Conservation (phyloP, 1,284 basidiomycete genomes). For the Cerioporus squamosus region DNA sequence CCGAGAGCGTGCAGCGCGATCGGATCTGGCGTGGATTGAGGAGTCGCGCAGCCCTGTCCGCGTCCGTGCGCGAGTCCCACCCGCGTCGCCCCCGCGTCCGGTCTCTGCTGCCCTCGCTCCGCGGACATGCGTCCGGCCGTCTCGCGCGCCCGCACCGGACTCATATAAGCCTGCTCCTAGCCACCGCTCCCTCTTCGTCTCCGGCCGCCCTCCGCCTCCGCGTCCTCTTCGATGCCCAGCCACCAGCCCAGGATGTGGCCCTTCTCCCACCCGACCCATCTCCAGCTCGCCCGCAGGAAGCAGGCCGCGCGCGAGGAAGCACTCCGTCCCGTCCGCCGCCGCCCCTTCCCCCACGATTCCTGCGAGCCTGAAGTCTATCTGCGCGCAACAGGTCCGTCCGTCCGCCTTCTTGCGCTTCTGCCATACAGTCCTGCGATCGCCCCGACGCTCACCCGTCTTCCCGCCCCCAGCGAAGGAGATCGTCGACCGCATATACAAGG, state of each 20-base stretch:
- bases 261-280: constrained; percentile 40
- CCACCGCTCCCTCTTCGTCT: neutral
- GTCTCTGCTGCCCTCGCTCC: constrained; percentile 19
- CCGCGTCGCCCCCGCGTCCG: no score
- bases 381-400: constrained; percentile 31
- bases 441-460: constrained; percentile 5
- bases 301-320: constrained; percentile 37
- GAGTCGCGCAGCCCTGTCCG: neutral
- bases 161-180: constrained; percentile 7
- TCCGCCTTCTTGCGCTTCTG: neutral
- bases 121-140: constrained; percentile 13
- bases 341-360: constrained; percentile 23
- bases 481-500: constrained; percentile 55
- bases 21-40: neutral
- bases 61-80: no score
- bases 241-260: constrained; percentile 43
- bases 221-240: neutral
- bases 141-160: neutral
- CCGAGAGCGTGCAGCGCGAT: neutral
- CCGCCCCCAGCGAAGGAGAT: constrained; percentile 59
- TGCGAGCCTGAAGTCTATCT: constrained; percentile 27
- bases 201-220: constrained; percentile 39
- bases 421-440: neutral
- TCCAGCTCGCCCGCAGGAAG: constrained; percentile 36
- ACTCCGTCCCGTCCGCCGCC: constrained; percentile 26